Evolutionary conservation across 2,329 filamentous ascomycete species (phyloP).

Genomic region (Sclerotinia trifoliorum): DNA sequence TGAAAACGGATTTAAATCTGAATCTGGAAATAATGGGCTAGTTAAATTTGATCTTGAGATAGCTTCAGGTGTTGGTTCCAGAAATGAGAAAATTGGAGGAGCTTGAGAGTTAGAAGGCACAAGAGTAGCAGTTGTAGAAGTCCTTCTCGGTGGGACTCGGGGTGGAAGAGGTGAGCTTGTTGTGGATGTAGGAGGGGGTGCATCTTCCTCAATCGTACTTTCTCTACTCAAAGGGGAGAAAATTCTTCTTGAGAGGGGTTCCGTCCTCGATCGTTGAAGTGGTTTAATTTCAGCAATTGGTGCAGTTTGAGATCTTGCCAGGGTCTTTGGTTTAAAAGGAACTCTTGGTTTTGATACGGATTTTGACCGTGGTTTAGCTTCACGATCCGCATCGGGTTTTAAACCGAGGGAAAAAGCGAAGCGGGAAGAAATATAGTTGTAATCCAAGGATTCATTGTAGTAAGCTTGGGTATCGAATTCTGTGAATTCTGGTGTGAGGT

Average conservation of each 20-base stretch:
- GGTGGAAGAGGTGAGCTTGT: background rate
- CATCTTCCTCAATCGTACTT: background rate
- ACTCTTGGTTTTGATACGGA: slow-evolving; percentile 13
- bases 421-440: slow-evolving; percentile 19
- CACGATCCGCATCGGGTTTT: slow-evolving; percentile 9
- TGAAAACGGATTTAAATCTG: slow-evolving; percentile 11
- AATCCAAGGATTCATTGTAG: slow-evolving; percentile 19
- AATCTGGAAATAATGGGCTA: slow-evolving; percentile 11
- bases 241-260: slow-evolving; percentile 1
- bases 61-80: slow-evolving; percentile 5
- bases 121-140: slow-evolving; percentile 15
- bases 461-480: slow-evolving; percentile 19
- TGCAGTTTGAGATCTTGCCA: slow-evolving; percentile 14
- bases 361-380: slow-evolving; percentile 11
- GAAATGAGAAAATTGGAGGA: slow-evolving; percentile 3
- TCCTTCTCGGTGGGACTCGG: slow-evolving; percentile 3
- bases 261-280: slow-evolving; percentile 10
- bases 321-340: slow-evolving; percentile 8
- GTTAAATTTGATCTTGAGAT: background rate
- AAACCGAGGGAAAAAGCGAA: slow-evolving; percentile 16
- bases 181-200: background rate
- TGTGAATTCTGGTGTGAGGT: slow-evolving; percentile 4
- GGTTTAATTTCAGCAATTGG: slow-evolving; percentile 6
- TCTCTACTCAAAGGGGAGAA: slow-evolving; percentile 10
- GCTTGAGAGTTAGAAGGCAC: background rate